Evolutionary conservation across 257 asterid species (phyloP), one percentile per base, ranked within the genome.

Genomic region (Gentiana dahurica): DNA sequence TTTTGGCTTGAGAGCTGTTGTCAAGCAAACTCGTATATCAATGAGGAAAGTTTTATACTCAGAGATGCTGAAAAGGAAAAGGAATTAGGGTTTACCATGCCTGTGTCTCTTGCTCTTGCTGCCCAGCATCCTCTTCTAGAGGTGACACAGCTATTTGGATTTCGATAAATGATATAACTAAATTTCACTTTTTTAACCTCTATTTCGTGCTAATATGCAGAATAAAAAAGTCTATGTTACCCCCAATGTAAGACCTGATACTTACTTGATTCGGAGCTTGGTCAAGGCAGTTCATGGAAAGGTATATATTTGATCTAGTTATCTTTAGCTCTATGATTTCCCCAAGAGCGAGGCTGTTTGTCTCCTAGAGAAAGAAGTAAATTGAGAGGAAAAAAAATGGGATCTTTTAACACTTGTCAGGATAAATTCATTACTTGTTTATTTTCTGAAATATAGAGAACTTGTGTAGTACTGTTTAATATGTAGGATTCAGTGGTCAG

Each of bases 11-110:
- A 84, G 80, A 75, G 78, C 78, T 87, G 96, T 64, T 73, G 76
- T 7, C 91, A 72, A 71, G 84, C 84, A 53, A 78, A 77, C 47
- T 80, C 63, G 71, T 68, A 51, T 45, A 71, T 87, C 61, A 78
- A 79, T 57, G 93, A 80, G 73, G 80, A 72, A 68, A 67, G 39
- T 57, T 82, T 66, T 69, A 87, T 87, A 41, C 63, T 87, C 58
- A 82, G 95, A 77, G 96, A 84, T 73, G 83, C 76, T 67, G 80
- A 72, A 69, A 87, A 75, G 80, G 96, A 87, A 79, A 87, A 70
- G 63, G 84, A 80, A 75, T 64, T 82, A 54, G 83, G 93, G 50
- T 87, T 84, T 72, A 78, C 67, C 71, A 75, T 84, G 90, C 77
- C 77, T 9, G 64, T 61, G 55, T 70, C 97, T 1, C 89, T 88